Evolutionary conservation across 2,329 filamentous ascomycete genomes (phyloP).

Genomic region (Cercospora zeina): DNA sequence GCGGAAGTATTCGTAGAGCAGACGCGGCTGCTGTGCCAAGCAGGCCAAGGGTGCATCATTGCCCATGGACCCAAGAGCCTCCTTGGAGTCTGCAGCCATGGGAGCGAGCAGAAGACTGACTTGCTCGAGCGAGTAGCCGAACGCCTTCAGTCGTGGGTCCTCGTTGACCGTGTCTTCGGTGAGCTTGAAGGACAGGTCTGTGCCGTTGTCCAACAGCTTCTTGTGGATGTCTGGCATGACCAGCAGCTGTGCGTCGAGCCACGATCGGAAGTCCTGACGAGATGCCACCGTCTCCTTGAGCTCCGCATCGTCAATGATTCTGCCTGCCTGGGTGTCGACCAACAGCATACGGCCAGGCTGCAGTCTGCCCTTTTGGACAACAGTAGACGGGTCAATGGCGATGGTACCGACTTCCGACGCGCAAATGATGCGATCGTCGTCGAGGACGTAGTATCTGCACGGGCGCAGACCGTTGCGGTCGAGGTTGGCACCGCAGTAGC

Average conservation of each 20-base stretch:
- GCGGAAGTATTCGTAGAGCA: constrained; percentile 95
- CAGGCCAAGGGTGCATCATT: constrained; percentile 94
- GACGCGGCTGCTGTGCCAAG: constrained; percentile 81
- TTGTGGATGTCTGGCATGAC: constrained; percentile 74
- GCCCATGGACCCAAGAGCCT: constrained; percentile 95
- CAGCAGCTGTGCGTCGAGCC: constrained; percentile 83
- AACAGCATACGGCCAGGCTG: constrained; percentile 95
- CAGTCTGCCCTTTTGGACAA: constrained; percentile 89
- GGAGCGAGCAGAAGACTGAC: constrained; percentile 87
- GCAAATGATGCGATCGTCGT: constrained; percentile 95
- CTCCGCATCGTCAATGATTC: constrained; percentile 92
- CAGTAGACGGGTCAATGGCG: constrained; percentile 80
- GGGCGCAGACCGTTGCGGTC: constrained; percentile 93
- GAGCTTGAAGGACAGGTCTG: constrained; percentile 66
- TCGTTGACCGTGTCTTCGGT: constrained; percentile 74
- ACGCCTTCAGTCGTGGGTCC: constrained; percentile 79
- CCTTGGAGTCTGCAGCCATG: constrained; percentile 97
- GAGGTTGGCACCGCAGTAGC: constrained; percentile 94
- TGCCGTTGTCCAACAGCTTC: constrained; percentile 57
- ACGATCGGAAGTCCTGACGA: constrained; percentile 82
- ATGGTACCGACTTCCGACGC: constrained; percentile 96
- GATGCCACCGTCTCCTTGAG: constrained; percentile 85
- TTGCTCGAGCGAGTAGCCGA: constrained; percentile 94
- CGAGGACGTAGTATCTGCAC: constrained; percentile 95
- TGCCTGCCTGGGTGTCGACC: constrained; percentile 85